Evolutionary conservation across 2,329 filamentous ascomycete species (phyloP), one percentile per base, ranked within the genome.

Genomic region (Metarhizium brunneum): DNA sequence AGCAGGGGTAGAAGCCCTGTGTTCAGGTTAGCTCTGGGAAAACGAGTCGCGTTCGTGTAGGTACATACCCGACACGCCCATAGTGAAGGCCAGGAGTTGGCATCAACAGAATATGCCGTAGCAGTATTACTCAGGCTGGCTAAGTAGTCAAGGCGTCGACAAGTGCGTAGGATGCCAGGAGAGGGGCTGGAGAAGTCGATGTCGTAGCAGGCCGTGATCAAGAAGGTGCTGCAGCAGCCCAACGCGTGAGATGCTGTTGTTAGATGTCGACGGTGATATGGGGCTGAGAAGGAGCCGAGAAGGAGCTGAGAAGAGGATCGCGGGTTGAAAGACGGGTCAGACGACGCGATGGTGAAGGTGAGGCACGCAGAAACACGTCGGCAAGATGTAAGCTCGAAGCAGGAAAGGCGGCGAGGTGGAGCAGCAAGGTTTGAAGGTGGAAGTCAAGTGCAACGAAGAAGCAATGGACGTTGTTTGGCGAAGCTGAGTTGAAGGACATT

Each of bases 1-100:
- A 99, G 84, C 58, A 97, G 79, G 42, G 90, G 90, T 38, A 97
- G 80, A 54, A 99, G 83, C 48, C 94, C 92, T 58, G 29, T 25
- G 92, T 29, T 56, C 36, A 52, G 42, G 48, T 58, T 29, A 58
- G 48, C 29, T 2, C 6, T 16, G 6, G 36, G 18, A 18, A 6
- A 47, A 11, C 18, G 8, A 16, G 30, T 4, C 32, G n/a, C 7
- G 25, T 25, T 51, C 3, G 32, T 4, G n/a, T 8, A 32, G 43
- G 11, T 25, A 50, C 61, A 36, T 61, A 73, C 70, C 71, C 55
- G 70, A 65, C 53, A 72, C 68, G 61, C 70, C 70, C 70, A 72
- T 72, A 50, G 58, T 68, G 50, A 49, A 47, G 50, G 45, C 25
- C 20, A 30, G 49, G 35, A 35, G 18, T 35, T 42, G 13, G 45